phyloP scores from a whole-genome alignment of 768 basidiomycete species.

The Russula ochroleuca region DNA sequence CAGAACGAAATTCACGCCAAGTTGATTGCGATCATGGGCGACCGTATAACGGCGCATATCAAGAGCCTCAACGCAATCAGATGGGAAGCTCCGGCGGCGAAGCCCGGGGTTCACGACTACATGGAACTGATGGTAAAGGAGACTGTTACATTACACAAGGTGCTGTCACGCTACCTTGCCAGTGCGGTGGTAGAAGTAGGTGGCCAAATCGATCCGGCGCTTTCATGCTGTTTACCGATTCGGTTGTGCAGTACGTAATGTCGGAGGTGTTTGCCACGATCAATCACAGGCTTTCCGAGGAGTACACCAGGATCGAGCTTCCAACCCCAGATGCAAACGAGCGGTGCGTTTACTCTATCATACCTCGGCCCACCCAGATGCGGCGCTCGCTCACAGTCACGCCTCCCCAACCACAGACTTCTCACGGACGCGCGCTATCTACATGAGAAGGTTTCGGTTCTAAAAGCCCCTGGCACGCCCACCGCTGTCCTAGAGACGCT shows the following conservation, averaged over 20 bases:
- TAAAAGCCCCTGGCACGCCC: conserved; percentile 63
- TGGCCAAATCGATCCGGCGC: neutral
- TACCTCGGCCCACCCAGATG: too few relatives aligned
- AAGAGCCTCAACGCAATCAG: conserved; percentile 73
- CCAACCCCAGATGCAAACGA: conserved; percentile 81
- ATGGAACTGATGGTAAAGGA: conserved; percentile 93
- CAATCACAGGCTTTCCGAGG: conserved; percentile 84
- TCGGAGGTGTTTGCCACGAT: conserved; percentile 91
- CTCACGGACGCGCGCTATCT: conserved; percentile 75
- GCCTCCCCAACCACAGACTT: conserved; percentile 51
- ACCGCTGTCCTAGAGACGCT: conserved; percentile 81
- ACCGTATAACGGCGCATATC: conserved; percentile 82
- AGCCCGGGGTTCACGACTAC: conserved; percentile 74
- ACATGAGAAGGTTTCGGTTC: conserved; percentile 65
- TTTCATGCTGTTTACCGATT: neutral
- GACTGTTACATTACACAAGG: conserved; percentile 92
- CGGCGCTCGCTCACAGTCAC: conserved; percentile 8
- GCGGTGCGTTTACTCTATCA: conserved; percentile 49
- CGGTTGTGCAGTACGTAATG: conserved; percentile 72
- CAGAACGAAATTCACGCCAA: conserved; percentile 99
- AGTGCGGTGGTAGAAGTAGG: conserved; percentile 77
- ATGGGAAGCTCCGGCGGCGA: conserved; percentile 64
- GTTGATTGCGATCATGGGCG: conserved; percentile 97
- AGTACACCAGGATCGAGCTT: conserved; percentile 77
- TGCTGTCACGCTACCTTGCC: conserved; percentile 85